Evolutionary conservation across 2,329 filamentous ascomycete genomes (phyloP), one percentile per base, ranked within the genome.

Genomic region (Pseudofabraea citricarpa): DNA sequence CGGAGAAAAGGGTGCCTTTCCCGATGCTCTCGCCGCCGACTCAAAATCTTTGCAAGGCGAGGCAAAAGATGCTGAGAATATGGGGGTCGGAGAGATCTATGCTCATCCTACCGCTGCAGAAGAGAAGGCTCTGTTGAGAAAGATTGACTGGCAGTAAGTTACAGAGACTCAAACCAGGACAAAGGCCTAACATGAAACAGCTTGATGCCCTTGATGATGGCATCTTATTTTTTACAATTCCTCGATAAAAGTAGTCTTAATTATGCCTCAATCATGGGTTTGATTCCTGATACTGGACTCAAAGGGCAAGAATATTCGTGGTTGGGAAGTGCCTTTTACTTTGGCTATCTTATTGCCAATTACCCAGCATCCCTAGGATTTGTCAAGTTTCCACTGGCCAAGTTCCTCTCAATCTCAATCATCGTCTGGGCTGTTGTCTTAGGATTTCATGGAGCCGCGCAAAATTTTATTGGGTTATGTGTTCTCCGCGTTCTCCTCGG

Each of bases 211-310:
- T 57, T 81, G 6, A 58, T 81, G 8, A 77, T 79, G 46, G 49
- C 71, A 32, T 77, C 72, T 0, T 80, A 80, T 52, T 71, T 73
- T 60, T 57, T 81, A 47, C 76, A 78, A 53, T 81, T 79, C 42
- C 78, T 81, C 68, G 78, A 81, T 57, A 82, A 81, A 55, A 71
- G 71, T 52, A 64, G 64, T 2, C 64, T 72, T 54, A 71, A 71
- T 48, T 74, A 74, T 51, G 70, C 71, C 7, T 67, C 65, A 39
- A 66, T 67, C 1, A 75, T 70, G 49, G 71, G 71, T 0, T 55
- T 75, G 5, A 58, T 69, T 29, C 56, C 69, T 26, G 71, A 66
- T 1, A 71, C 69, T 68, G 7, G 42, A 24, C 63, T 78, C 2
- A 64, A 67, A 29, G 74, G 74, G 0, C 67, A 67, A 2, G 62